Evolutionary conservation across 2,329 filamentous ascomycete genomes (phyloP).

Genomic region (Colletotrichum echinochloae): DNA sequence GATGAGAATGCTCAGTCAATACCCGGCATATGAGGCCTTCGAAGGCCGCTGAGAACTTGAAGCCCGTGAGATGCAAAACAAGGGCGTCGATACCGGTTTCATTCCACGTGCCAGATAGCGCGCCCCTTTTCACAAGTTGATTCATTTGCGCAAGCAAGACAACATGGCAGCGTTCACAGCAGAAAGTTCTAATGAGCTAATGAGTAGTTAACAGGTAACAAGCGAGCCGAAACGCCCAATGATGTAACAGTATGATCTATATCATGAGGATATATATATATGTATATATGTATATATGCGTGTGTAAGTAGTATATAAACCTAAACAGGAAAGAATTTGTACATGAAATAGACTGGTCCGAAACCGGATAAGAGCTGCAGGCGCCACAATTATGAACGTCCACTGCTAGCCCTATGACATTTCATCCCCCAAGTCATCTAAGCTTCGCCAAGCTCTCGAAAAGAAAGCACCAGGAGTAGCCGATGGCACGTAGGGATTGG

Average conservation of each 20-base stretch:
- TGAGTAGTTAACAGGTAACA: too few species aligned
- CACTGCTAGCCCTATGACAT: slow-evolving; percentile 14
- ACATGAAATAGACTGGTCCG: slow-evolving; percentile 32
- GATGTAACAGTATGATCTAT: slow-evolving; percentile 30
- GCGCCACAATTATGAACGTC: slow-evolving; percentile 22
- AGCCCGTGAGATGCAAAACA: too few species aligned
- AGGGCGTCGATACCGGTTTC: too few species aligned
- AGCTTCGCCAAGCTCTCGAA: neutral
- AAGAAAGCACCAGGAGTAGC: neutral
- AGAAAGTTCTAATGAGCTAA: neutral
- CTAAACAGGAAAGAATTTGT: slow-evolving; percentile 37
- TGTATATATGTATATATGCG: too few species aligned
- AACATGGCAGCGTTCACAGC: neutral
- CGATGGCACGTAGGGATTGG: neutral
- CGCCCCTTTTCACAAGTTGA: too few species aligned
- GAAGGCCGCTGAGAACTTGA: too few species aligned
- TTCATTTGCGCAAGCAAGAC: too few species aligned
- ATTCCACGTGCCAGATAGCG: too few species aligned
- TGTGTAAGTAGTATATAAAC: too few species aligned
- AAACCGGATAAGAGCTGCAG: slow-evolving; percentile 16
- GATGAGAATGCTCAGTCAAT: too few species aligned
- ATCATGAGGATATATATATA: slow-evolving; percentile 35
- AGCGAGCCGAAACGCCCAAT: neutral
- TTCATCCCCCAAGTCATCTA: neutral
- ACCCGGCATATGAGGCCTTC: too few species aligned